phyloP scores from a whole-genome alignment of 192 early-diverging fungal genomes.

The Pilaira anomala region DNA sequence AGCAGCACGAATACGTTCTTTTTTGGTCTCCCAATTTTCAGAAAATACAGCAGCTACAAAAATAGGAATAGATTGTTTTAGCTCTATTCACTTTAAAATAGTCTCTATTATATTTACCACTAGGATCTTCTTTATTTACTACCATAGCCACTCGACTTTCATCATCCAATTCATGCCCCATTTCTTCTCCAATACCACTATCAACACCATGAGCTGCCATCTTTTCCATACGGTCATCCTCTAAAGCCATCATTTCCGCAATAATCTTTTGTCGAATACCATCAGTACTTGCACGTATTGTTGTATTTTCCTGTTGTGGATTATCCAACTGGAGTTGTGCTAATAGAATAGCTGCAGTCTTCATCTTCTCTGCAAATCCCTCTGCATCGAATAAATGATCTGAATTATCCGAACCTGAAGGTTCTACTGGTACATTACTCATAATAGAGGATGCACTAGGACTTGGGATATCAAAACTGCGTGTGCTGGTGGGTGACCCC shows the following conservation, averaged over 20 bases:
- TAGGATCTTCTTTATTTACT: constrained; percentile 64
- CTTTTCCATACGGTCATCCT: constrained; percentile 76
- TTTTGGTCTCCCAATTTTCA: constrained; percentile 88
- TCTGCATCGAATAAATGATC: constrained; percentile 43
- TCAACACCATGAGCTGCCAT: constrained; percentile 68
- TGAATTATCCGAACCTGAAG: no score
- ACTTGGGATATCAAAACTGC: constrained; percentile 11
- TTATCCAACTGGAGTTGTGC: constrained; percentile 81
- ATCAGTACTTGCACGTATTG: constrained; percentile 54
- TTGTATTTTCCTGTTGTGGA: constrained; percentile 11
- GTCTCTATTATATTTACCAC: constrained; percentile 4
- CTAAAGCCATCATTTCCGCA: constrained; percentile 91
- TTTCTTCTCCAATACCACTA: constrained; percentile 63
- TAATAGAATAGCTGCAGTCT: constrained; percentile 92
- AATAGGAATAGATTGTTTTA: background rate
- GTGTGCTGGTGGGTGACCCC: background rate
- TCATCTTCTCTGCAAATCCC: constrained; percentile 89
- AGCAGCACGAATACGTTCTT: constrained; percentile 72
- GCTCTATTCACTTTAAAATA: background rate
- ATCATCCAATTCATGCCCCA: constrained; percentile 55
- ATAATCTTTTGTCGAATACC: constrained; percentile 86
- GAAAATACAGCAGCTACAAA: constrained; percentile 82
- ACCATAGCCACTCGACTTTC: constrained; percentile 39
- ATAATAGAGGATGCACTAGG: background rate
- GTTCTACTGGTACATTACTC: constrained; percentile 34